Evolutionary conservation across 345 rosid species (phyloP), one percentile per base, ranked within the genome.

Genomic region (Citrus hindsii): DNA sequence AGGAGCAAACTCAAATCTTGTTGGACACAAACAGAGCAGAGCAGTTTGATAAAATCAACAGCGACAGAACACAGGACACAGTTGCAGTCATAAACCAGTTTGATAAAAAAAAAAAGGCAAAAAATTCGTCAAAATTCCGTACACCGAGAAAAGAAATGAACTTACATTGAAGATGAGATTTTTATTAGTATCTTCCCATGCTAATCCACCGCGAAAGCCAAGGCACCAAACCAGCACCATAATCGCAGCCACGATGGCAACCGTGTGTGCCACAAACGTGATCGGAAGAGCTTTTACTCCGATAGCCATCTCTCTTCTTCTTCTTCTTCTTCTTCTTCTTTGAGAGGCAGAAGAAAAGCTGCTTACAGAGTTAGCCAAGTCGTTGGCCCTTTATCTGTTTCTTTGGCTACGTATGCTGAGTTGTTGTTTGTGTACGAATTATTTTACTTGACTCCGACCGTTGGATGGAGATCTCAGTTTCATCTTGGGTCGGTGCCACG

Each of bases 131-230:
- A 59, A 65, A 53, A 19, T 71, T 51, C 76, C 8, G 6, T 5
- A 67, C 64, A 77, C 38, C 78, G 9, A 7, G 12, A 32, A 56
- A 9, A 18, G 65, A 5, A 71, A 27, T 67, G 53, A 12, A 71
- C 84, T 81, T 86, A 94, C 99, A 77, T 97, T 97, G 81, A 97
- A 97, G 90, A 94, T 93, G 83, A 97, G 98, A 78, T 77, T 89
- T 60, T 94, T 97, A 87, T 97, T 84, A 8, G 90, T 3, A 81
- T 92, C 83, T 77, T 92, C 98, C 99, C 99, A 96, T 9, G 98
- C 99, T 30, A 94, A 56, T 63, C 99, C 98, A 19, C 99, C 99
- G 80, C 93, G 83, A 78, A 77, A 96, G 75, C 82, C 55, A 30
- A 92, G 83, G 84, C 82, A 86, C 99, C 99, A 97, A 21, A 97